Conservation (phyloP, 2,329 filamentous ascomycete species). For the Aspergillus udagawae region DNA sequence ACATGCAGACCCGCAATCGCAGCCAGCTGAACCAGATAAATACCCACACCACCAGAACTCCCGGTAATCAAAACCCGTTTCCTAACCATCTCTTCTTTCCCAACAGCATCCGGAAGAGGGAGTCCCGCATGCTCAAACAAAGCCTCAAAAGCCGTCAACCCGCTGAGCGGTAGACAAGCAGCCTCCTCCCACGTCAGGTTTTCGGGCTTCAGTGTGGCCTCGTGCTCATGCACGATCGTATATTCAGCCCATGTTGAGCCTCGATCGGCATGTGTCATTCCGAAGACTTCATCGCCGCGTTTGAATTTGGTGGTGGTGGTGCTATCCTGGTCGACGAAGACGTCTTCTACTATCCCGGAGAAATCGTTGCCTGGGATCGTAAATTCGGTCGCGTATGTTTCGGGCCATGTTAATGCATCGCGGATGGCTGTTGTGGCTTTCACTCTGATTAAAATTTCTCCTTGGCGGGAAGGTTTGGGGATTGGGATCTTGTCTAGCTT, state of each 20-base stretch:
- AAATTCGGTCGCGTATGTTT: constrained; percentile 21
- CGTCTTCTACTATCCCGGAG: constrained; percentile 14
- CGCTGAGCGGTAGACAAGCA: too few species aligned
- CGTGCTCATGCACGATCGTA: constrained; percentile 15
- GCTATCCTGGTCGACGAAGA: constrained; percentile 1
- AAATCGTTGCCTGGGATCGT: constrained; percentile 22
- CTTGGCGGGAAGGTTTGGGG: background rate
- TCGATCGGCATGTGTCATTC: constrained; percentile 21
- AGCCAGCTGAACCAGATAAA: too few species aligned
- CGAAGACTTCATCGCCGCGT: constrained; percentile 26
- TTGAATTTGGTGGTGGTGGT: constrained; percentile 9
- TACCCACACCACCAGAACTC: too few species aligned
- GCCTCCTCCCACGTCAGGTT: too few species aligned
- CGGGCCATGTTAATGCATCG: constrained; percentile 19
- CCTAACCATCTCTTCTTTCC: too few species aligned
- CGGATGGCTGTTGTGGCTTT: constrained; percentile 13
- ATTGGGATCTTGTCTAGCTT: constrained; percentile 7
- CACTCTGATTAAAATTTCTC: constrained; percentile 8
- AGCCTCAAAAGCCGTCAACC: too few species aligned
- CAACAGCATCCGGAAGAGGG: too few species aligned
- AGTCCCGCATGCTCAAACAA: too few species aligned
- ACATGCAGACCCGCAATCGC: too few species aligned
- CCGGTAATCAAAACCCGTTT: too few species aligned
- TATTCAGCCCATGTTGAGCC: constrained; percentile 27
- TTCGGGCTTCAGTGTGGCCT: constrained; percentile 2